Evolutionary conservation across 805 yeast species (phyloP), one percentile per base, ranked within the genome.

Genomic region (Kazachstania africana): DNA sequence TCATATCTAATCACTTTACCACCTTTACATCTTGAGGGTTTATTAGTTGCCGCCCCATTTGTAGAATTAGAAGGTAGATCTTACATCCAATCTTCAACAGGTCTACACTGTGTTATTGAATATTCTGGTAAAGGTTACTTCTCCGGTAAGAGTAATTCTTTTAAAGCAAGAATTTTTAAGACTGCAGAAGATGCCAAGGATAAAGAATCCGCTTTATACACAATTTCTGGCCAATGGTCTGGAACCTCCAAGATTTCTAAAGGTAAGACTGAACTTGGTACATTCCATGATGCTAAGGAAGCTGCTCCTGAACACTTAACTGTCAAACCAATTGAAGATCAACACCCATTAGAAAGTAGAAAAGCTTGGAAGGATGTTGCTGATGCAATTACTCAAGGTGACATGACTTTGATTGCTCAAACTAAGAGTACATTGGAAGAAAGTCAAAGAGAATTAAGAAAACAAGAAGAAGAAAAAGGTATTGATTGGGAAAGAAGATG

Each of bases 91-190:
- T 66, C 84, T 28, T 77, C 91, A 10, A 67, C 70, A 31, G 97
- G 97, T 15, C 77, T 75, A 58, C 55, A 68, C 39, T 70, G 85
- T 12, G 66, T 69, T 19, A 62, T 91, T 37, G 94, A 82, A 47
- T 91, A 70, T 59, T 67, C 81, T 24, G 98, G 98, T 21, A 75
- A 91, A 58, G 98, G 98, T 20, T 91, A 85, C 62, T 84, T 91
- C 52, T 70, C 84, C 14, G 98, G 98, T 47, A 88, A 87, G 66
- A 88, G 87, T 65, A 87, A 91, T 62, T 60, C 85, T 12, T 84
- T 79, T 63, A 91, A 87, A 60, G 94, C 94, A 16, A 71, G 88
- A 50, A 66, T 91, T 37, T 80, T 53, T 53, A 57, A 60, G 17
- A 32, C 28, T 19, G 26, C 19, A 15, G 68, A 70, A 43, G 72